phyloP scores from a whole-genome alignment of 345 rosid genomes.

The Lagerstroemia speciosa region DNA sequence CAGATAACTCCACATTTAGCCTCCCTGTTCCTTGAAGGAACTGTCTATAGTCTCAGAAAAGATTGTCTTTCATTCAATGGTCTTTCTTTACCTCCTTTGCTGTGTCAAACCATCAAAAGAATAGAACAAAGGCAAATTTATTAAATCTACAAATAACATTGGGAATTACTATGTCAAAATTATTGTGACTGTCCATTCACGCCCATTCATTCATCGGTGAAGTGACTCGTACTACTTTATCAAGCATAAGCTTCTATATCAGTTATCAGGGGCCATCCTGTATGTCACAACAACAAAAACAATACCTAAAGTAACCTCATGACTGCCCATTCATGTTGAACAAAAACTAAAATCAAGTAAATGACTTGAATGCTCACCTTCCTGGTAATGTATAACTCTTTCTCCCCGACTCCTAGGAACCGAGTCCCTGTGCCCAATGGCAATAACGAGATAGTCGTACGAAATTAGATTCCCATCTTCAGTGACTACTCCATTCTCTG shows the following conservation, averaged over 20 bases:
- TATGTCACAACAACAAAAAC: background rate
- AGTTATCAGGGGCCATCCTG: background rate
- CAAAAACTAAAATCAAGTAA: background rate
- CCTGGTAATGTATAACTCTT: conserved; percentile 43
- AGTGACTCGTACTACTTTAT: too few relatives aligned
- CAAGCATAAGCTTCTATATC: background rate
- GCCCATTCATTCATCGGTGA: too few relatives aligned
- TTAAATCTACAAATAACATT: too few relatives aligned
- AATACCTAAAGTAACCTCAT: background rate
- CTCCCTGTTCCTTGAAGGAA: too few relatives aligned
- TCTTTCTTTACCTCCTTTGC: too few relatives aligned
- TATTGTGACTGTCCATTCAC: too few relatives aligned
- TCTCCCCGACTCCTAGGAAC: conserved; percentile 44
- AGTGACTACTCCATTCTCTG: conserved; percentile 50
- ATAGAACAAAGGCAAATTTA: too few relatives aligned
- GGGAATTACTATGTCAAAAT: background rate
- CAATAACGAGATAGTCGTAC: conserved; percentile 76
- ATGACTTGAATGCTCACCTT: conserved; percentile 27
- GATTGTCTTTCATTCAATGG: too few relatives aligned
- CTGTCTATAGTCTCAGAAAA: too few relatives aligned
- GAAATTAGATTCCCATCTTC: conserved; percentile 32
- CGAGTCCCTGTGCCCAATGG: conserved; percentile 61
- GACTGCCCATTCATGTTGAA: background rate
- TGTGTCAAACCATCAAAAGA: too few relatives aligned
- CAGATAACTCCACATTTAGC: background rate